These are phyloP conservation scores for Ascosphaera aggregata DNA, from an alignment of 2,329 filamentous ascomycete genomes.

Conservation along the genomic window DNA sequence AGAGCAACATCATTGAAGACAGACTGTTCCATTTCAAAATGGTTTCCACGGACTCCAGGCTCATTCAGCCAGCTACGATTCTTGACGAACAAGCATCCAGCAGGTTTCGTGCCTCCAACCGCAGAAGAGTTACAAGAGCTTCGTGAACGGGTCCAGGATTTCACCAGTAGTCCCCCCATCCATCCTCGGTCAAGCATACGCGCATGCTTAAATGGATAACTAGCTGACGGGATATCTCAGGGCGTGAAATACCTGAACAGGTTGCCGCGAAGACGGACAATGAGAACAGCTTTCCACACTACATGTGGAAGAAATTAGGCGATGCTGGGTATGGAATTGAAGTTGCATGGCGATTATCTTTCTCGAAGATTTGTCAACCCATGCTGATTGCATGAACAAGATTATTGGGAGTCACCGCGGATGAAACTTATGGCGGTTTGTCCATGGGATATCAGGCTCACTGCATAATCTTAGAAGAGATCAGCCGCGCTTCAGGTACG, in stretches of 20 bases:
- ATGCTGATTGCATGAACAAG: constrained; percentile 11
- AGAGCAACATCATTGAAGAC: background rate
- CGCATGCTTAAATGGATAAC: no score
- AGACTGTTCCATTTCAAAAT: background rate
- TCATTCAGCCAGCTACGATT: background rate
- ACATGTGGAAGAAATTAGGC: constrained; percentile 87
- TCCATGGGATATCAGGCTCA: constrained; percentile 93
- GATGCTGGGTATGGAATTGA: constrained; percentile 39
- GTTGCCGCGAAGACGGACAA: constrained; percentile 65
- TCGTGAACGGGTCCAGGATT: constrained; percentile 67
- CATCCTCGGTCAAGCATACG: no score
- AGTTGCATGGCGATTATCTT: constrained; percentile 1
- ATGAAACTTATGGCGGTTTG: constrained; percentile 75
- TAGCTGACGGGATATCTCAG: no score
- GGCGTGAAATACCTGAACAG: constrained; percentile 66
- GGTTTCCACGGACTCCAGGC: background rate
- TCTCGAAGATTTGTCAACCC: no score
- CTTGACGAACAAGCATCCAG: constrained; percentile 33
- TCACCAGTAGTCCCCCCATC: constrained; percentile 36
- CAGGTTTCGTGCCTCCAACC: constrained; percentile 40
- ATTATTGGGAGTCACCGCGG: constrained; percentile 78
- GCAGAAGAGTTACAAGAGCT: constrained; percentile 55
- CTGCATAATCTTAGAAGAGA: constrained; percentile 84
- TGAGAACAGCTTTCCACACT: constrained; percentile 64
- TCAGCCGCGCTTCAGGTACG: constrained; percentile 57